A percentile compares a stretch with the other conserved stretches of the same genome.
These are phyloP conservation scores for Camelina neglecta DNA, from an alignment of 345 rosid species.

Conservation along the genomic window DNA sequence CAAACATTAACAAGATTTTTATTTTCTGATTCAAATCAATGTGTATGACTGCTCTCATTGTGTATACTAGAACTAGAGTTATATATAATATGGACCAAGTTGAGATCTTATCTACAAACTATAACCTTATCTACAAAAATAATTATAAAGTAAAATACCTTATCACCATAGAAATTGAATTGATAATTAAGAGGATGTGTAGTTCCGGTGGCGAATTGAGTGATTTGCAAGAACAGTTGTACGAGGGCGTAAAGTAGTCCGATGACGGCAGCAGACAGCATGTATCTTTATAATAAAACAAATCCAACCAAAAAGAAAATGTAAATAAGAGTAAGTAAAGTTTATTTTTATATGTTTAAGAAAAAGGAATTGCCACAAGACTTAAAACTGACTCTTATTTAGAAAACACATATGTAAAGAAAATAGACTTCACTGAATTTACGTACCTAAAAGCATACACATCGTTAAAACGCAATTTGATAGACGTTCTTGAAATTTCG, in stretches of 20 bases:
- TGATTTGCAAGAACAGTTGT: slow-evolving; percentile 39
- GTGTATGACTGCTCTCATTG: neutral
- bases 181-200: slow-evolving; percentile 32
- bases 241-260: slow-evolving; percentile 41
- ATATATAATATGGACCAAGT: neutral
- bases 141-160: slow-evolving; percentile 29
- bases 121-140: neutral
- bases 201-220: slow-evolving; percentile 34
- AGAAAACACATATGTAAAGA: too few species aligned
- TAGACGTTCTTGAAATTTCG: neutral
- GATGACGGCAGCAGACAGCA: slow-evolving; percentile 39
- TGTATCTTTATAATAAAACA: slow-evolving; percentile 28
- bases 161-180: slow-evolving; percentile 47
- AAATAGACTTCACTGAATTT: neutral
- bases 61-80: neutral
- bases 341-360: neutral
- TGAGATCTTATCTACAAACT: neutral
- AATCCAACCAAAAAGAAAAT: neutral
- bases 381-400: neutral
- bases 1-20: neutral
- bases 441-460: slow-evolving; percentile 45
- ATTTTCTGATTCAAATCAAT: neutral
- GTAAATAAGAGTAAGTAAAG: neutral
- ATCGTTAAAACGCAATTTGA: slow-evolving; percentile 38
- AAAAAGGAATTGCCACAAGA: neutral